Percentiles rank a stretch among this genome's conserved stretches.
Evolutionary conservation across 257 asterid genomes (phyloP).

Genomic region (Penstemon davidsonii): DNA sequence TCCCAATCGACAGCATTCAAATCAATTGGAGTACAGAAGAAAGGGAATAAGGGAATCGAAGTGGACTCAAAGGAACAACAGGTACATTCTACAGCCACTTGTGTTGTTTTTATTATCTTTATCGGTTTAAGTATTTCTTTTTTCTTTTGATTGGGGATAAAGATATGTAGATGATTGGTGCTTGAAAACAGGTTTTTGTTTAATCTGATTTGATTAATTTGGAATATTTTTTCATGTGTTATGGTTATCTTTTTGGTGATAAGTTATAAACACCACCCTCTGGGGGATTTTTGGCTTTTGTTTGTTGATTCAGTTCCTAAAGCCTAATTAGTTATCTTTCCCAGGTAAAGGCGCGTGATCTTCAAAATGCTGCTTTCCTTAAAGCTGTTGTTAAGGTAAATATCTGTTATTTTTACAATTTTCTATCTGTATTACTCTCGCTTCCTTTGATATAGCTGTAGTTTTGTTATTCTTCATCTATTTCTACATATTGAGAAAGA

Average conservation of each 20-base stretch:
- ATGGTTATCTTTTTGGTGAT: background rate
- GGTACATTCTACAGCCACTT: constrained; percentile 37
- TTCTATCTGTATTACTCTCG: constrained; percentile 17
- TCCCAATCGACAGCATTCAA: constrained; percentile 43
- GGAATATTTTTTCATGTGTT: too few relatives aligned
- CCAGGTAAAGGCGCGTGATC: constrained; percentile 65
- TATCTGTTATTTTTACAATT: background rate
- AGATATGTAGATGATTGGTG: constrained; percentile 22
- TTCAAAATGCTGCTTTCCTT: constrained; percentile 75
- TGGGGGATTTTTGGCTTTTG: constrained; percentile 6
- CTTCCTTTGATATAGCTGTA: background rate
- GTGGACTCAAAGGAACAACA: constrained; percentile 52
- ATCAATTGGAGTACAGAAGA: constrained; percentile 52
- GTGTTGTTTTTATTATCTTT: background rate
- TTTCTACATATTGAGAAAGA: constrained; percentile 7
- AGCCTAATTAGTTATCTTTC: constrained; percentile 27
- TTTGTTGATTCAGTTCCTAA: constrained; percentile 23
- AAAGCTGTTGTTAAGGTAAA: constrained; percentile 94
- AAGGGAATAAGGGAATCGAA: constrained; percentile 49
- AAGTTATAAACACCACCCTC: constrained; percentile 5
- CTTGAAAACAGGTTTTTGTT: background rate
- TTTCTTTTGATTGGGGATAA: constrained; percentile 21
- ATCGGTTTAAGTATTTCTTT: background rate
- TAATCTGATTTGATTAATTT: too few relatives aligned
- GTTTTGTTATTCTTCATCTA: background rate